Conservation (phyloP, 345 rosid species). For the Salix koriyanagi region DNA sequence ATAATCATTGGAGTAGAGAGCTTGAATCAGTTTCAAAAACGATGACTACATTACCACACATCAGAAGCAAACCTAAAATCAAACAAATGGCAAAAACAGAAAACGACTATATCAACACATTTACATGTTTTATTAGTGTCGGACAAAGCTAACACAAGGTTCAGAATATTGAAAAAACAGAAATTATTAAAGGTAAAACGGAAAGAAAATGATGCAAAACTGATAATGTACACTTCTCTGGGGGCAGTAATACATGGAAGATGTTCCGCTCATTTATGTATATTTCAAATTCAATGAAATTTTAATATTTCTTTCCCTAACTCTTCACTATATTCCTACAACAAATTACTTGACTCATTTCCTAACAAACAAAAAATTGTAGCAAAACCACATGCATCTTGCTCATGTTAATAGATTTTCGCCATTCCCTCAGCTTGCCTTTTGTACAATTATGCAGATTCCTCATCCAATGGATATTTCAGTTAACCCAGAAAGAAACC, state of each 20-base stretch:
- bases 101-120: not conserved
- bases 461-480: constrained; percentile 19
- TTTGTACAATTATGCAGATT: constrained; percentile 13
- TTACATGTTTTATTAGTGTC: not conserved
- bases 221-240: constrained; percentile 63
- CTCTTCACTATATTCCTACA: constrained; percentile 49
- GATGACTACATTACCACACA: not conserved
- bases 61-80: not conserved
- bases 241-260: constrained; percentile 26
- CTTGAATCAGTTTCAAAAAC: not conserved
- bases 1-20: not conserved
- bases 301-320: constrained; percentile 22
- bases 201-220: constrained; percentile 47
- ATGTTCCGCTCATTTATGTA: constrained; percentile 19
- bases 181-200: not conserved
- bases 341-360: constrained; percentile 40
- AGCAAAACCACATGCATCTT: constrained; percentile 26
- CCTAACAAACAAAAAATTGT: constrained; percentile 21
- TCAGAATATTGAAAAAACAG: not conserved
- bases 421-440: constrained; percentile 25
- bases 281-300: constrained; percentile 26
- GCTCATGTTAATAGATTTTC: constrained; percentile 26
- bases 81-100: not conserved
- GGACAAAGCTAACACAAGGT: not conserved
- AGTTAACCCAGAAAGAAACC: constrained; percentile 19